These are phyloP conservation scores for Bothriochloa decipiens DNA, from an alignment of 176 grass and related monocot species.

Conservation along the genomic window DNA sequence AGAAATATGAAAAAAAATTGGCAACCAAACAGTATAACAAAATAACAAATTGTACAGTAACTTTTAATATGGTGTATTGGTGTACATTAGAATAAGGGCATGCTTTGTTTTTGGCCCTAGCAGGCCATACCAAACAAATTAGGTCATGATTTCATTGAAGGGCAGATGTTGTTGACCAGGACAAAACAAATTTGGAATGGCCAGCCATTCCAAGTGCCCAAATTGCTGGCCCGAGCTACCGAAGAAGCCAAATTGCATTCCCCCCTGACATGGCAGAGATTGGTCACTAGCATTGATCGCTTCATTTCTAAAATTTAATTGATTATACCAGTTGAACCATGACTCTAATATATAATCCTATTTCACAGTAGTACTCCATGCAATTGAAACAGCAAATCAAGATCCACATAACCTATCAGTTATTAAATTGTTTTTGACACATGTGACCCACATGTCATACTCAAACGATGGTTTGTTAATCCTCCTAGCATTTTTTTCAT, in stretches of 20 bases:
- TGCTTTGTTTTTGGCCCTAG: background rate
- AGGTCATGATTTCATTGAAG: no score
- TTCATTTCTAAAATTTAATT: background rate
- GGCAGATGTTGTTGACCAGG: background rate
- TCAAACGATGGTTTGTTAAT: background rate
- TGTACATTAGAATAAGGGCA: background rate
- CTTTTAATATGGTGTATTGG: background rate
- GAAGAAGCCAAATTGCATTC: background rate
- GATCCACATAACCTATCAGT: background rate
- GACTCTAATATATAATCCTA: background rate
- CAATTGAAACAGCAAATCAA: background rate
- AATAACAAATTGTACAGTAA: conserved; percentile 18
- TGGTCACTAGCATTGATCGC: background rate
- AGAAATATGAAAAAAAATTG: conserved; percentile 21
- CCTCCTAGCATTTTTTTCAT: background rate
- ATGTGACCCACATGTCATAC: background rate
- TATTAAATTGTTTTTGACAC: background rate
- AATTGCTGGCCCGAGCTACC: background rate
- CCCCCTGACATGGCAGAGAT: background rate
- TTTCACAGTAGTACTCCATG: background rate
- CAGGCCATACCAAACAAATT: background rate
- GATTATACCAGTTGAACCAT: background rate
- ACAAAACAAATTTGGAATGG: background rate
- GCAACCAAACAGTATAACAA: conserved; percentile 11
- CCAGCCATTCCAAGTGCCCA: background rate